These are phyloP conservation scores for Beauveria scarabaeidicola DNA, from an alignment of 2,329 filamentous ascomycete genomes.

Conservation along the genomic window DNA sequence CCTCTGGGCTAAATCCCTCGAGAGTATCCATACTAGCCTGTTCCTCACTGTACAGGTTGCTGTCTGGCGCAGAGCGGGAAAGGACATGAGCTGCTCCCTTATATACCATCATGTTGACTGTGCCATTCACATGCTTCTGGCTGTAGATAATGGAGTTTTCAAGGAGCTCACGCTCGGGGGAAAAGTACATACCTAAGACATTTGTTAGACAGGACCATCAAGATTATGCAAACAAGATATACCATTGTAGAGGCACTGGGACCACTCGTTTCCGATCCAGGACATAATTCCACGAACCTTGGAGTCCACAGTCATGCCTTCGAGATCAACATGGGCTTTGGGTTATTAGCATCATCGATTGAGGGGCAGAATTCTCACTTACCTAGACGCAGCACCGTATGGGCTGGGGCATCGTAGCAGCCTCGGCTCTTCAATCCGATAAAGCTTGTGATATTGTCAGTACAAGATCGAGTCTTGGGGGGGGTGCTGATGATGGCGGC, in stretches of 20 bases:
- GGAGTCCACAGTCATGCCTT: conserved; percentile 41
- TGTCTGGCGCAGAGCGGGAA: conserved; percentile 34
- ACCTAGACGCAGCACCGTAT: conserved; percentile 15
- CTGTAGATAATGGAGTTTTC: conserved; percentile 53
- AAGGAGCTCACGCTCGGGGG: conserved; percentile 43
- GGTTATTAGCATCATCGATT: background rate
- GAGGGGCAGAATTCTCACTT: background rate
- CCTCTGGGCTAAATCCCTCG: conserved; percentile 58
- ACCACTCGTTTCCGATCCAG: conserved; percentile 24
- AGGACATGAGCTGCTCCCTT: conserved; percentile 45
- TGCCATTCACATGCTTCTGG: conserved; percentile 41
- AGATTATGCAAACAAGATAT: background rate
- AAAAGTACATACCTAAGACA: conserved; percentile 29
- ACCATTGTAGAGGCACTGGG: conserved; percentile 39
- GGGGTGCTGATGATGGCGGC: background rate
- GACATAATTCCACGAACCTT: conserved; percentile 42
- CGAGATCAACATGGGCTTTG: conserved; percentile 36
- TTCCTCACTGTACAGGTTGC: conserved; percentile 43
- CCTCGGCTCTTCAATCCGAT: conserved; percentile 34
- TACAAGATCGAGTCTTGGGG: background rate
- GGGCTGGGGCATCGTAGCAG: conserved; percentile 43
- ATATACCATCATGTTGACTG: conserved; percentile 22
- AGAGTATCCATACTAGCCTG: conserved; percentile 45
- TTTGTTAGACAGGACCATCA: background rate
- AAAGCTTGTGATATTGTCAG: conserved; percentile 14